Base-by-base conservation (phyloP, 2,329 filamentous ascomycete species). In the Teratosphaeria zuluensis region DNA sequence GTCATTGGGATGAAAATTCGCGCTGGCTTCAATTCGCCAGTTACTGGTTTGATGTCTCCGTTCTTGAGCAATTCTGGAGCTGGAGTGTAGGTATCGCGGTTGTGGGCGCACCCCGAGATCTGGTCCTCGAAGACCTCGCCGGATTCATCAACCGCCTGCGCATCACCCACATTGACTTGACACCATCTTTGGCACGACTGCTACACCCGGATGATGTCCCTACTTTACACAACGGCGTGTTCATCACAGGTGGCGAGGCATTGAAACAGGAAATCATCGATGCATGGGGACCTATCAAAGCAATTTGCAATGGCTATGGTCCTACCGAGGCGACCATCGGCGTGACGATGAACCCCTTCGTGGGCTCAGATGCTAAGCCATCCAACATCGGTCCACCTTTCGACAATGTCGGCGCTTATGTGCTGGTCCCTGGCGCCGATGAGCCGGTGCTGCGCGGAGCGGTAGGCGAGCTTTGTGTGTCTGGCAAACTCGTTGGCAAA, bases 291-390 rank as follows among this genome's bases (percentile, higher is more conserved):
- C 80, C 86, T 0, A 81, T 86, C 58, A 80, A 80, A 1, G 90
- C 91, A 51, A 91, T 97, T 14, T 92, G 95, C 76, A 96, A 96
- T 67, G 91, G 90, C 2, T 80, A 96, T 64, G 92, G 92, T 0
- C 92, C 92, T 1, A 96, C 92, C 0, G 92, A 96, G 71, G 88
- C 90, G 0, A 96, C 92, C 0, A 96, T 96, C 63, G 92, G 92
- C 4, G 88, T 92, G 38, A 96, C 92, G 0, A 95, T 94, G 81
- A 92, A 88, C 65, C 86, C 86, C n/a, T 81, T 89, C 35, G 89
- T 96, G 7, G 88, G 89, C 0, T 73, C 77, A 21, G 88, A 88
- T 63, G 90, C 90, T 0, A 87, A 90, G 32, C 84, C 92, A 0
- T 88, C 90, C 11, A 96, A 96, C 66, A 96, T 96, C 64, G 92